Evolutionary conservation across 1,284 basidiomycete species (phyloP).

Genomic region (Trichosporon inkin): DNA sequence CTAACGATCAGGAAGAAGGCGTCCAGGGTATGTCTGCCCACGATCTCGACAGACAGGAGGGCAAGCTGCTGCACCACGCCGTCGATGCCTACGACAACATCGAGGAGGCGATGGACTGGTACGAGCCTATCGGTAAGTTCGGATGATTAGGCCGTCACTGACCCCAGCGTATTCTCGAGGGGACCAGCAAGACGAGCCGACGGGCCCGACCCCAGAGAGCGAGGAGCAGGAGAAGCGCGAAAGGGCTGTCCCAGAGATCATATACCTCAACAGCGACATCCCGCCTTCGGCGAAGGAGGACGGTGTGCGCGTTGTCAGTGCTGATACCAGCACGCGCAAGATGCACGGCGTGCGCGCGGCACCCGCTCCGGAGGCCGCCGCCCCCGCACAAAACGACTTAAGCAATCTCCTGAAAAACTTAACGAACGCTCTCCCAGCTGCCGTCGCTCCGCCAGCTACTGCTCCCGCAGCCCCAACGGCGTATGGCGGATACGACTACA

Average conservation of each 20-base stretch:
- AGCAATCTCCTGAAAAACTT: background rate
- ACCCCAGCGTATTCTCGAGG: slow-evolving; percentile 6
- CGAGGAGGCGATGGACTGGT: slow-evolving; percentile 37
- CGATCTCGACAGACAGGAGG: slow-evolving; percentile 37
- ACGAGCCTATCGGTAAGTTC: slow-evolving; percentile 26
- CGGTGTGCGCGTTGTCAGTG: slow-evolving; percentile 21
- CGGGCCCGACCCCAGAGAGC: slow-evolving; percentile 23
- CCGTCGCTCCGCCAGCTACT: background rate
- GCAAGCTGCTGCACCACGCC: slow-evolving; percentile 28
- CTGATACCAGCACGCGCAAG: slow-evolving; percentile 10
- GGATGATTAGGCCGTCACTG: background rate
- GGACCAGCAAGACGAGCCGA: background rate
- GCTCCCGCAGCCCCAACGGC: background rate
- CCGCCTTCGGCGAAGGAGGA: slow-evolving; percentile 27
- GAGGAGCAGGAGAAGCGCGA: slow-evolving; percentile 35
- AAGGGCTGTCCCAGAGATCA: slow-evolving; percentile 28
- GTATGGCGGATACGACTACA: background rate
- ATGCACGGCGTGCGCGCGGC: slow-evolving; percentile 9
- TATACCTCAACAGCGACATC: slow-evolving; percentile 21
- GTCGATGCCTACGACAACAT: slow-evolving; percentile 16
- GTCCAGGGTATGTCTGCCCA: slow-evolving; percentile 29
- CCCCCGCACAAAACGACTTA: slow-evolving; percentile 1
- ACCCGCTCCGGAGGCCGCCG: background rate
- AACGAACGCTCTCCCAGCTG: background rate
- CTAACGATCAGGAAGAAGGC: slow-evolving; percentile 20